These are phyloP conservation scores for Cyberlindnera meyerae DNA, from an alignment of 805 yeast species.

Conservation along the genomic window DNA sequence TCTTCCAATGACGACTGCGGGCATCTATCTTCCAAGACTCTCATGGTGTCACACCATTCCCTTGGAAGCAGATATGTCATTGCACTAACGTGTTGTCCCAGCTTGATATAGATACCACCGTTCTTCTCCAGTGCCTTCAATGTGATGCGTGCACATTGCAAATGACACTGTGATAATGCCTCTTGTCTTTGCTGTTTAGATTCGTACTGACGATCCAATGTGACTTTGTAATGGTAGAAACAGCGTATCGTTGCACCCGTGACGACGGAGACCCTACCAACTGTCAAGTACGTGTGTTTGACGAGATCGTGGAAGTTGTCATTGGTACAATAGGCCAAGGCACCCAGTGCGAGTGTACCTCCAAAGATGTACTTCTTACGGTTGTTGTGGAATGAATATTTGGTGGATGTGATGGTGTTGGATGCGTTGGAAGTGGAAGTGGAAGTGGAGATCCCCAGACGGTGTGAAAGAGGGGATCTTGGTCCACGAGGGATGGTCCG, in stretches of 20 bases:
- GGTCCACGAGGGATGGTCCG: no score
- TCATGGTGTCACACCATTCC: conserved; percentile 96
- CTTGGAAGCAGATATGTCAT: conserved; percentile 84
- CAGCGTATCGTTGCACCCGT: conserved; percentile 68
- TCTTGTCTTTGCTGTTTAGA: conserved; percentile 40
- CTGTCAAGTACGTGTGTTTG: conserved; percentile 12
- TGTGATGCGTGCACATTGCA: conserved; percentile 72
- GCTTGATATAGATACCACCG: conserved; percentile 89
- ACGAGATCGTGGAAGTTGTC: conserved; percentile 13
- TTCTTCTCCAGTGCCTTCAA: conserved; percentile 73
- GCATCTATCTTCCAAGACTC: conserved; percentile 86
- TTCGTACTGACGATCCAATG: conserved; percentile 42
- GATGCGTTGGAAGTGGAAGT: no score
- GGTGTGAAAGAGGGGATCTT: no score
- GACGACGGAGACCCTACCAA: conserved; percentile 32
- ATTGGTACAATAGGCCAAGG: conserved; percentile 9
- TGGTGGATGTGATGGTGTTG: no score
- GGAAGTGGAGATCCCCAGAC: no score
- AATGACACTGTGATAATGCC: conserved; percentile 65
- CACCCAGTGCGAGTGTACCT: conserved; percentile 3
- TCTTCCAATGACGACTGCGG: conserved; percentile 74
- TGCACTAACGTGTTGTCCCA: conserved; percentile 93
- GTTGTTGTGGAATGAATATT: conserved; percentile 5
- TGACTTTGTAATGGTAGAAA: conserved; percentile 60
- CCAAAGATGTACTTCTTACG: conserved; percentile 12